Conservation (phyloP, 768 basidiomycete species). For the Rhizopogon vinicolor region DNA sequence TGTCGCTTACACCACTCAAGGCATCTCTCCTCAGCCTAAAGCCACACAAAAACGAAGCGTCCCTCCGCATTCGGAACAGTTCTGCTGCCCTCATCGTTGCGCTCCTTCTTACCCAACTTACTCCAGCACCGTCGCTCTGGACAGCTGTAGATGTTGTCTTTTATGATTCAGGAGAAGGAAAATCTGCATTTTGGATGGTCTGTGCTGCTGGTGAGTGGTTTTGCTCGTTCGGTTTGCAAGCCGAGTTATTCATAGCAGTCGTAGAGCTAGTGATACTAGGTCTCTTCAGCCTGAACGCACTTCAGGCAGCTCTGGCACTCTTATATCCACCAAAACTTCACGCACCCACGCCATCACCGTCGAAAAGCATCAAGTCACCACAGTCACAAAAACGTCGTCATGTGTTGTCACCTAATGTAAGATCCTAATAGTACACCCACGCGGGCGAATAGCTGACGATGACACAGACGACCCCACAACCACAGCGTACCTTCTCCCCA, state of each 20-base stretch:
- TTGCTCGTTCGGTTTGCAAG: not conserved
- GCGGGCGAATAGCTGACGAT: not conserved
- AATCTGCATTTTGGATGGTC: conserved; percentile 12
- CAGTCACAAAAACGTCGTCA: conserved; percentile 22
- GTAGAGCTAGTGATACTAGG: conserved; percentile 27
- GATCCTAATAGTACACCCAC: not conserved
- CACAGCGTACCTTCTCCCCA: conserved; percentile 23
- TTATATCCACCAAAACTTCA: conserved; percentile 29
- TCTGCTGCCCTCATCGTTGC: conserved; percentile 27
- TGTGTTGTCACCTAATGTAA: conserved; percentile 14
- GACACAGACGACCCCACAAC: conserved; percentile 20
- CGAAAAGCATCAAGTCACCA: conserved; percentile 16
- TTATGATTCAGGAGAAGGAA: not conserved
- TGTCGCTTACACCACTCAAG: not conserved
- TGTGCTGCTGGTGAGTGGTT: conserved; percentile 27
- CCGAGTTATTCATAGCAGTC: not conserved
- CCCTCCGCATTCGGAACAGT: conserved; percentile 35
- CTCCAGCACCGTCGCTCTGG: conserved; percentile 35
- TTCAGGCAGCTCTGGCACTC: conserved; percentile 32
- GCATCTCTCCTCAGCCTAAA: conserved; percentile 12
- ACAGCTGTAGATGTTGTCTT: conserved; percentile 29
- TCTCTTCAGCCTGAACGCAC: conserved; percentile 28
- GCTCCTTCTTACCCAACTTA: conserved; percentile 30
- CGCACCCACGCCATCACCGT: conserved; percentile 19
- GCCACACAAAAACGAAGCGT: conserved; percentile 32